Evolutionary conservation across 2,329 filamentous ascomycete genomes (phyloP).

Genomic region (Ophiocordyceps australis): DNA sequence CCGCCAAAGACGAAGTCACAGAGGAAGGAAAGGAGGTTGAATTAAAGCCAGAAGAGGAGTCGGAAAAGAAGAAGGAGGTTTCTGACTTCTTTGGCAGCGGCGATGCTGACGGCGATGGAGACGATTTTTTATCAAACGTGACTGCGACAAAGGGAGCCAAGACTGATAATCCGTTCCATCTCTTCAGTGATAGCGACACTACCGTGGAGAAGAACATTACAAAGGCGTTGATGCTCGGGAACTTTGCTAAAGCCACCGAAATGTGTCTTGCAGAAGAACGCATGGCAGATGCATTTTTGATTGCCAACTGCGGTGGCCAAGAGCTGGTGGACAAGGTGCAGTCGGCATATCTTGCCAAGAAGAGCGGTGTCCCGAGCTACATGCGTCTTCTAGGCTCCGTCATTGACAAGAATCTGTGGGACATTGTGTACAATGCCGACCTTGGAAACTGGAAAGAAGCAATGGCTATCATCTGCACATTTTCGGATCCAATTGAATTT

Average conservation of each 20-base stretch:
- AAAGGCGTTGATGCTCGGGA: constrained; percentile 69
- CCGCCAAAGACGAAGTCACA: constrained; percentile 11
- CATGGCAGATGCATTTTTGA: constrained; percentile 92
- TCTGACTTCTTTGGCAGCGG: constrained; percentile 66
- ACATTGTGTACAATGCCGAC: constrained; percentile 92
- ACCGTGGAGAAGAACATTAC: constrained; percentile 76
- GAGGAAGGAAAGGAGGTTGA: constrained; percentile 11
- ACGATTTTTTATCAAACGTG: constrained; percentile 74
- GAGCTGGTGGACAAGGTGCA: constrained; percentile 90
- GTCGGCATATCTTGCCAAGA: constrained; percentile 71
- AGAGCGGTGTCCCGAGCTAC: constrained; percentile 74
- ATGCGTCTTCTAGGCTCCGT: constrained; percentile 79
- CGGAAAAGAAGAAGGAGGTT: constrained; percentile 39
- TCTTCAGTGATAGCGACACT: constrained; percentile 72
- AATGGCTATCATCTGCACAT: constrained; percentile 91
- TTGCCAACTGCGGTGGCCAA: constrained; percentile 90
- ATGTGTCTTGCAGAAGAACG: constrained; percentile 77
- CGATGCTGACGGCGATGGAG: constrained; percentile 49
- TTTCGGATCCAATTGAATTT: constrained; percentile 80
- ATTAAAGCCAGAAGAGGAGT: constrained; percentile 12
- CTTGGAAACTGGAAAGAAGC: constrained; percentile 90
- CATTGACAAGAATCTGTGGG: constrained; percentile 93
- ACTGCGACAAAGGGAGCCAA: constrained; percentile 80
- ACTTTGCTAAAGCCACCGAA: constrained; percentile 79
- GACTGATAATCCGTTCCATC: constrained; percentile 84